These are phyloP conservation scores for Dactylella cylindrospora DNA, from an alignment of 2,329 filamentous ascomycete species.

Conservation along the genomic window DNA sequence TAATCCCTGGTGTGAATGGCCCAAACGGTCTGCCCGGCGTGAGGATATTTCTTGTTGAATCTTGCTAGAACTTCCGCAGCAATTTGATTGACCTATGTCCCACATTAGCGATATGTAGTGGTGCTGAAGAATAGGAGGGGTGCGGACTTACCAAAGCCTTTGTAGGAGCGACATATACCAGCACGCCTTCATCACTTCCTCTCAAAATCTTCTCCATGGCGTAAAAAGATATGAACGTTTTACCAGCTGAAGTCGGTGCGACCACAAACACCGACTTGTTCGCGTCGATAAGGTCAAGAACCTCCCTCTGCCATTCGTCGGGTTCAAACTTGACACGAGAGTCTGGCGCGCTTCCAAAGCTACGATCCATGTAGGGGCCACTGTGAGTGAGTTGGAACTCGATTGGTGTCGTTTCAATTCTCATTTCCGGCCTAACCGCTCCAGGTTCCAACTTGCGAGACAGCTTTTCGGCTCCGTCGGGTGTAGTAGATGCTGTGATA, in stretches of 20 bases:
- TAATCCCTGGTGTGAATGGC: slow-evolving; percentile 76
- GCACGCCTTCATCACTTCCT: slow-evolving; percentile 66
- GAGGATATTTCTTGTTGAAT: slow-evolving; percentile 65
- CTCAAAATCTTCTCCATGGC: slow-evolving; percentile 75
- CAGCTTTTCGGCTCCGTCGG: slow-evolving; percentile 23
- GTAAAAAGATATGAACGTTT: slow-evolving; percentile 83
- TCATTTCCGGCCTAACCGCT: slow-evolving; percentile 45
- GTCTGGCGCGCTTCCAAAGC: slow-evolving; percentile 68
- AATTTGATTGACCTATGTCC: slow-evolving; percentile 72
- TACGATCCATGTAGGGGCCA: slow-evolving; percentile 74
- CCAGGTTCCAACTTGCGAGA: slow-evolving; percentile 20
- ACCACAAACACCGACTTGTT: slow-evolving; percentile 72
- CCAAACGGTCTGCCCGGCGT: slow-evolving; percentile 70
- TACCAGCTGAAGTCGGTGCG: slow-evolving; percentile 75
- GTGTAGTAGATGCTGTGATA: slow-evolving; percentile 2
- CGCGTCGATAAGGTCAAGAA: slow-evolving; percentile 71
- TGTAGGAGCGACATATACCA: slow-evolving; percentile 78
- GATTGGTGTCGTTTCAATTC: slow-evolving; percentile 53
- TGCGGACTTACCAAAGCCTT: slow-evolving; percentile 64
- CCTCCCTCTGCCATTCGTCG: slow-evolving; percentile 73
- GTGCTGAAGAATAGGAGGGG: neutral
- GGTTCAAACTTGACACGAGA: slow-evolving; percentile 70
- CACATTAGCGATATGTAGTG: slow-evolving; percentile 35
- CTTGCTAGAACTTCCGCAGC: slow-evolving; percentile 74
- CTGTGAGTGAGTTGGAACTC: slow-evolving; percentile 70